A percentile compares a stretch with the other conserved stretches of the same genome.
These are phyloP conservation scores for Dianthus caryophyllus DNA, from an alignment of 148 eudicot genomes.

Conservation along the genomic window DNA sequence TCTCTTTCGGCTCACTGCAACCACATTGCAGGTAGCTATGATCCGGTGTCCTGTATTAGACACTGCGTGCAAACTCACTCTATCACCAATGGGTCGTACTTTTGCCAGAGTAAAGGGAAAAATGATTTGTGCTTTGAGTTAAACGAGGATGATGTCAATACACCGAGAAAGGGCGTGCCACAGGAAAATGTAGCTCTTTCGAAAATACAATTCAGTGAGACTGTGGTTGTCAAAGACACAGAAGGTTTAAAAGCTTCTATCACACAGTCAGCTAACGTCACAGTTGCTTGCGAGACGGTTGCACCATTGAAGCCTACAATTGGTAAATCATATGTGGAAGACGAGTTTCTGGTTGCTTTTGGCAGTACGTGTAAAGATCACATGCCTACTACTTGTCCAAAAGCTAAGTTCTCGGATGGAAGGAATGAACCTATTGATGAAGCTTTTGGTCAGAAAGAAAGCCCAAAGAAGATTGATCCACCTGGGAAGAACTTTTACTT, in stretches of 20 bases:
- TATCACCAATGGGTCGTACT: constrained; percentile 15
- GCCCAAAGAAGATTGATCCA: constrained; percentile 27
- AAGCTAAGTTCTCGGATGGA: constrained; percentile 12
- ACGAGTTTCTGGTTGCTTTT: constrained; percentile 11
- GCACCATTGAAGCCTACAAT: constrained; percentile 22
- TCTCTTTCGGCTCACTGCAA: constrained; percentile 50
- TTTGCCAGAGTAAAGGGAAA: constrained; percentile 18
- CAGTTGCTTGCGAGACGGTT: constrained; percentile 20
- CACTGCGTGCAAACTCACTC: constrained; percentile 19
- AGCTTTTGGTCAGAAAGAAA: constrained; percentile 20
- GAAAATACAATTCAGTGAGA: constrained; percentile 22
- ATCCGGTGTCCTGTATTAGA: constrained; percentile 49
- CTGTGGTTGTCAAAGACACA: constrained; percentile 6
- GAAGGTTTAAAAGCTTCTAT: constrained; percentile 17
- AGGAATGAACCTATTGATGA: constrained; percentile 10
- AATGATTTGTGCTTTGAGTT: constrained; percentile 15
- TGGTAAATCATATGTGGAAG: constrained; percentile 12
- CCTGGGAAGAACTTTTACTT: constrained; percentile 73
- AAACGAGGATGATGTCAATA: constrained; percentile 11
- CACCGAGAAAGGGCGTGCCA: constrained; percentile 11
- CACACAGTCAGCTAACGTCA: constrained; percentile 17
- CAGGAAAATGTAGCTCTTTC: constrained; percentile 12
- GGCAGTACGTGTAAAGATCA: constrained; percentile 14
- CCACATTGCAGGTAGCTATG: constrained; percentile 43
- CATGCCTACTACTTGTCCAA: background rate